Percentiles rank a stretch among this genome's conserved stretches.
Conservation (phyloP, 2,329 filamentous ascomycete genomes). For the Paraphoma chrysanthemicola region DNA sequence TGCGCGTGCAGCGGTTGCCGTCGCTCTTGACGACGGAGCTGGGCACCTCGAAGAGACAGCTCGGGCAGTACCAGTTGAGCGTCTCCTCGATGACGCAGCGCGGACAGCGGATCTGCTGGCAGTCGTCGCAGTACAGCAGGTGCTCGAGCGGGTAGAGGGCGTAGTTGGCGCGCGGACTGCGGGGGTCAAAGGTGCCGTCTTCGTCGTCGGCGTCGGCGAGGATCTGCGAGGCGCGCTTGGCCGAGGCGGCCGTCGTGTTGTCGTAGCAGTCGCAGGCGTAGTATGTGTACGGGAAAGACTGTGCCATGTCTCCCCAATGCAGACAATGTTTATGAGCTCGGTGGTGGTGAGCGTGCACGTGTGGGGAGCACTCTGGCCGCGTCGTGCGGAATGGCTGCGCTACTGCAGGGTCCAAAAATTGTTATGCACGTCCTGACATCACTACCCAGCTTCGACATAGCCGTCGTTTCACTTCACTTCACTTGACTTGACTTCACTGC, state of each 20-base stretch:
- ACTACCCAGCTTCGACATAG: not conserved
- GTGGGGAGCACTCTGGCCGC: not conserved
- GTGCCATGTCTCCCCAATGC: slow-evolving; percentile 52
- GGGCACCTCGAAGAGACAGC: slow-evolving; percentile 93
- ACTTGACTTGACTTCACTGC: not conserved
- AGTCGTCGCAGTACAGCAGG: slow-evolving; percentile 96
- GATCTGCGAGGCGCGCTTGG: slow-evolving; percentile 45
- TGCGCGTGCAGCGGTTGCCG: slow-evolving; percentile 92
- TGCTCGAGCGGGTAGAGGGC: slow-evolving; percentile 93
- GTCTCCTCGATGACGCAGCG: slow-evolving; percentile 93
- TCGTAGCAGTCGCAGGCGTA: slow-evolving; percentile 70
- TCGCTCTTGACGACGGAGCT: slow-evolving; percentile 92
- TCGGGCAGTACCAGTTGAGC: slow-evolving; percentile 93
- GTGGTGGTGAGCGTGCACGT: slow-evolving; percentile 12
- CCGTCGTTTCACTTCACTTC: not conserved
- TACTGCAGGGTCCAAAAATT: not conserved
- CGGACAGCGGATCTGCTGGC: slow-evolving; percentile 92
- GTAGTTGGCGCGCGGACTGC: slow-evolving; percentile 84
- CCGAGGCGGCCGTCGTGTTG: slow-evolving; percentile 42
- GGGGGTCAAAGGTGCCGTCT: slow-evolving; percentile 84
- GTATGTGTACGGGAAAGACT: slow-evolving; percentile 67
- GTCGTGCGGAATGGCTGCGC: no score
- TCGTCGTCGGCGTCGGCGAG: slow-evolving; percentile 66
- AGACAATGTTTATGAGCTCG: not conserved
- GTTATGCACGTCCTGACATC: slow-evolving; percentile 2